These are phyloP conservation scores for Pyrenophora seminiperda DNA, from an alignment of 2,329 filamentous ascomycete genomes.

Conservation along the genomic window DNA sequence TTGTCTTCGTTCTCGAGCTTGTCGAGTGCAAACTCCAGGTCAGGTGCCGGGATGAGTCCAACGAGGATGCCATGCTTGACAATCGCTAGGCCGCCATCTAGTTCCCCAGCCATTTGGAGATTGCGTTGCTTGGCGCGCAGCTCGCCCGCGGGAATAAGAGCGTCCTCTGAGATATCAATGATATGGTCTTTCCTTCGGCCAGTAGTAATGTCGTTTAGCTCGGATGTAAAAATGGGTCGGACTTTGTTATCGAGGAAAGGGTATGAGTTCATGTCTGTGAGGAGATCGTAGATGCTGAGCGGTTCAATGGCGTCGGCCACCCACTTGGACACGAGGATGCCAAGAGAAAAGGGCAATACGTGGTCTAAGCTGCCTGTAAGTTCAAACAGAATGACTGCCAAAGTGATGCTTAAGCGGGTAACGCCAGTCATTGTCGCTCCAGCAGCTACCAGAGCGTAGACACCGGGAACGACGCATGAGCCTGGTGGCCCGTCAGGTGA, in stretches of 20 bases:
- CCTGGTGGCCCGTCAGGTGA: slow-evolving; percentile 69
- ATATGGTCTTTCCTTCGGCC: slow-evolving; percentile 74
- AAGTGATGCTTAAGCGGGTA: slow-evolving; percentile 86
- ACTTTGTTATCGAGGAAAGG: slow-evolving; percentile 97
- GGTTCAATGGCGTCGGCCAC: slow-evolving; percentile 95
- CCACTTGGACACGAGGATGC: slow-evolving; percentile 96
- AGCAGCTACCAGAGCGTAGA: slow-evolving; percentile 92
- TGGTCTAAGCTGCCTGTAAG: slow-evolving; percentile 94
- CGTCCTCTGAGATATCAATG: slow-evolving; percentile 86
- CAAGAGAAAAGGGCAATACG: slow-evolving; percentile 90
- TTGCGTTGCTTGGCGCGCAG: slow-evolving; percentile 81
- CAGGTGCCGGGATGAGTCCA: slow-evolving; percentile 89
- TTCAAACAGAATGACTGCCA: slow-evolving; percentile 95
- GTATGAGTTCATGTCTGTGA: slow-evolving; percentile 97
- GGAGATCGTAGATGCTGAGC: slow-evolving; percentile 89
- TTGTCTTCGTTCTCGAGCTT: slow-evolving; percentile 75
- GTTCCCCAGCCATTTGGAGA: slow-evolving; percentile 82
- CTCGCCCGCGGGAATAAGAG: slow-evolving; percentile 75
- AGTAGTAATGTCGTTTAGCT: slow-evolving; percentile 84
- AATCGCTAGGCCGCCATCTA: slow-evolving; percentile 91
- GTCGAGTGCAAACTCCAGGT: slow-evolving; percentile 91
- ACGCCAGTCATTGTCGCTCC: slow-evolving; percentile 98
- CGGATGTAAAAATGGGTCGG: slow-evolving; percentile 86
- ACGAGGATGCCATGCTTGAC: slow-evolving; percentile 78
- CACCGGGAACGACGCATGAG: slow-evolving; percentile 91